Evolutionary conservation across 306 rosid genomes (phyloP).

Genomic region (Rosa persica): DNA sequence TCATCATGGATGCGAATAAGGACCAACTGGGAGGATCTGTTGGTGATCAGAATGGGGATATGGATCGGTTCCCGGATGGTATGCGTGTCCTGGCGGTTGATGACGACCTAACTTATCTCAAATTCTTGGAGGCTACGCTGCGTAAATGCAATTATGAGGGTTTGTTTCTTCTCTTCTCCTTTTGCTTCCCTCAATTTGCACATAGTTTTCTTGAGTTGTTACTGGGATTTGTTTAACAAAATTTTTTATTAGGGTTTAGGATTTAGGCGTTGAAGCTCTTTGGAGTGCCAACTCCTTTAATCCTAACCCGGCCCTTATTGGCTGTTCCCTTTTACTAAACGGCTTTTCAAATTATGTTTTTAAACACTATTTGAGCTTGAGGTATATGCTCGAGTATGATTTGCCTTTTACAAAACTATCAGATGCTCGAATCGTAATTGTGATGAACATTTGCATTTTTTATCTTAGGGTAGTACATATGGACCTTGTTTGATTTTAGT

Average conservation of each 20-base stretch:
- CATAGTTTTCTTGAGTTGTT: neutral
- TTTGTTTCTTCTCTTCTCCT: conserved; percentile 27
- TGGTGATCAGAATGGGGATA: neutral
- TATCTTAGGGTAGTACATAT: neutral
- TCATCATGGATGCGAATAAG: neutral
- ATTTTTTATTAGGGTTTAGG: neutral
- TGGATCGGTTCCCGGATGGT: conserved; percentile 63
- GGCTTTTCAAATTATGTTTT: neutral
- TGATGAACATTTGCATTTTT: neutral
- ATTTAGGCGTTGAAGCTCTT: neutral
- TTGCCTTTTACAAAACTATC: neutral
- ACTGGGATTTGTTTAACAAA: neutral
- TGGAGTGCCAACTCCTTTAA: neutral
- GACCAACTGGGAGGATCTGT: neutral
- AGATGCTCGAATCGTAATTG: neutral
- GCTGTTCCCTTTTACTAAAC: neutral
- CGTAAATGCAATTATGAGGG: conserved; percentile 77
- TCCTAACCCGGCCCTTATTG: neutral
- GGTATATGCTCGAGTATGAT: neutral
- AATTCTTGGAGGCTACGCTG: conserved; percentile 57
- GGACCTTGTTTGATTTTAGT: neutral
- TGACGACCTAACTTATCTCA: conserved; percentile 63
- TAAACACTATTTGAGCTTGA: neutral
- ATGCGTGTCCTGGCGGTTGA: conserved; percentile 91
- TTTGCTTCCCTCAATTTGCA: neutral